A percentile compares a stretch with the other conserved stretches of the same genome.
phyloP scores from a whole-genome alignment of 805 yeast genomes.

The Scheffersomyces spartinae region DNA sequence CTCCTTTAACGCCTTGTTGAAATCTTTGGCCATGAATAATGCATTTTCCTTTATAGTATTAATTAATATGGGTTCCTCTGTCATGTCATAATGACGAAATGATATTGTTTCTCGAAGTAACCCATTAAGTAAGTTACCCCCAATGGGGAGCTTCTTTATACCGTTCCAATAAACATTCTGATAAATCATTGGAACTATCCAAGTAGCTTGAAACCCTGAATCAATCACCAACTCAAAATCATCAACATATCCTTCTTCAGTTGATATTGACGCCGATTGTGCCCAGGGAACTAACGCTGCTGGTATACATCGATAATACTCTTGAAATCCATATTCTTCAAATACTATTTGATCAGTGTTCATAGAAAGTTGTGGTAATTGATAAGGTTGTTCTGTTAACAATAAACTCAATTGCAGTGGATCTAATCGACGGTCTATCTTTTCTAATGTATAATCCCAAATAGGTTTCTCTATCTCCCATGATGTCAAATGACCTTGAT shows the following conservation, averaged over 20 bases:
- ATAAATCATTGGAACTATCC: slow-evolving; percentile 74
- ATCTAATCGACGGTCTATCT: slow-evolving; percentile 26
- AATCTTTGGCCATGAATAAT: slow-evolving; percentile 57
- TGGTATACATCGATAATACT: slow-evolving; percentile 55
- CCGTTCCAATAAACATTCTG: slow-evolving; percentile 73
- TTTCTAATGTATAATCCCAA: slow-evolving; percentile 72
- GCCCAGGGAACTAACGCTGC: slow-evolving; percentile 55
- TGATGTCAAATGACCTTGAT: slow-evolving; percentile 76
- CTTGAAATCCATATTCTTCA: slow-evolving; percentile 80
- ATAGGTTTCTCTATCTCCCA: slow-evolving; percentile 86
- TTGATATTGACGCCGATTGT: not conserved
- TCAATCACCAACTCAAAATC: slow-evolving; percentile 79
- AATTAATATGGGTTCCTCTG: slow-evolving; percentile 79
- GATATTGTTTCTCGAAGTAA: slow-evolving; percentile 75
- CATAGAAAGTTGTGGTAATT: slow-evolving; percentile 68
- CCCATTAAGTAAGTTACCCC: slow-evolving; percentile 79
- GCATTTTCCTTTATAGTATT: slow-evolving; percentile 78
- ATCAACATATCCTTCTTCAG: slow-evolving; percentile 10
- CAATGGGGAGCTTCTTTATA: slow-evolving; percentile 68
- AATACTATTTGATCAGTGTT: slow-evolving; percentile 86
- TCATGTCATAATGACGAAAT: slow-evolving; percentile 84
- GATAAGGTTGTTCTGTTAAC: slow-evolving; percentile 71
- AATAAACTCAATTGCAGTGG: slow-evolving; percentile 53
- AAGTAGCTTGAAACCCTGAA: slow-evolving; percentile 79
- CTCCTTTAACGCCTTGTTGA: slow-evolving; percentile 30